Evolutionary conservation across 805 yeast species (phyloP).

Genomic region (Candida suzukii): DNA sequence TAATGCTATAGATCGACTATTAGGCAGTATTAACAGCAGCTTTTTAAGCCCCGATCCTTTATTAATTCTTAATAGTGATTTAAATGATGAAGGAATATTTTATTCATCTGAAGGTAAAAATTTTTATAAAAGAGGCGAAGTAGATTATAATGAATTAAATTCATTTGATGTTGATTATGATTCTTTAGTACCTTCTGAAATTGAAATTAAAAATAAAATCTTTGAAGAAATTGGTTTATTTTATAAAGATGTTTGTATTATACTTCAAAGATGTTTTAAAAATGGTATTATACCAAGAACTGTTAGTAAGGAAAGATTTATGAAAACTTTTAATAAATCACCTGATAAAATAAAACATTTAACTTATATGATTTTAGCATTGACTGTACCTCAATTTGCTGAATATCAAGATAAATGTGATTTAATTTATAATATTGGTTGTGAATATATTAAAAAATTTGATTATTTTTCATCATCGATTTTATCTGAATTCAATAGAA

Average conservation of each 20-base stretch:
- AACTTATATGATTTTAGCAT: slow-evolving; percentile 19
- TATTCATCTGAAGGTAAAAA: too few relatives aligned
- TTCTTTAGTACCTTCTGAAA: not conserved
- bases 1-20: too few relatives aligned
- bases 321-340: slow-evolving; percentile 9
- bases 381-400: slow-evolving; percentile 9
- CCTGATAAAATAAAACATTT: slow-evolving; percentile 14
- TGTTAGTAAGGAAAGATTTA: slow-evolving; percentile 15
- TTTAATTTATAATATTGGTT: slow-evolving; percentile 9
- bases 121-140: too few relatives aligned
- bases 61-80: too few relatives aligned
- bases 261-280: slow-evolving; percentile 13
- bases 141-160: not conserved
- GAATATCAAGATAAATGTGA: slow-evolving; percentile 12
- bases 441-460: slow-evolving; percentile 1
- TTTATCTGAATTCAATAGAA: not conserved
- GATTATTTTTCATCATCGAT: slow-evolving; percentile 2
- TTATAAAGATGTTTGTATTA: slow-evolving; percentile 1
- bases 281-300: slow-evolving; percentile 7
- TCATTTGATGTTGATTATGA: not conserved
- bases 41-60: too few relatives aligned
- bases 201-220: not conserved
- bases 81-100: too few relatives aligned
- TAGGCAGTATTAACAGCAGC: too few relatives aligned
- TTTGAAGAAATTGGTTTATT: not conserved